phyloP scores from a whole-genome alignment of 2,329 filamentous ascomycete species.

The Rhexocercosporidium sp. region DNA sequence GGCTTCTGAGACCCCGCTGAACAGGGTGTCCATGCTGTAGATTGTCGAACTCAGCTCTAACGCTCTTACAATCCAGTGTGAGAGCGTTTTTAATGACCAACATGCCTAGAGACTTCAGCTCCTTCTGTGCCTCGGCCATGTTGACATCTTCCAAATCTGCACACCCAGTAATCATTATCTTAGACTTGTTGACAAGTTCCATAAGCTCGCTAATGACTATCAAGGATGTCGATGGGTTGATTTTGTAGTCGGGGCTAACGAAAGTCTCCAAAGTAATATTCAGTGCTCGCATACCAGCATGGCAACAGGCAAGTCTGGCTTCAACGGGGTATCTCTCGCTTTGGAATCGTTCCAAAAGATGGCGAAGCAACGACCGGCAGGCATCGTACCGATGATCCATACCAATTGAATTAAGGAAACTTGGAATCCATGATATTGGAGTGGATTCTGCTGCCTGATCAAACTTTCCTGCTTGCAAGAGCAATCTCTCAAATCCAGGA shows the following conservation, averaged over 20 bases:
- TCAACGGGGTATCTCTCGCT: slow-evolving; percentile 58
- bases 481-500: slow-evolving; percentile 65
- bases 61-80: slow-evolving; percentile 72
- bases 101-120: slow-evolving; percentile 61
- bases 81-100: slow-evolving; percentile 71
- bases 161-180: slow-evolving; percentile 61
- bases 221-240: slow-evolving; percentile 56
- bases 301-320: slow-evolving; percentile 65
- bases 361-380: slow-evolving; percentile 77
- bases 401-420: slow-evolving; percentile 79
- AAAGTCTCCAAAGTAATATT: slow-evolving; percentile 62
- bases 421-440: slow-evolving; percentile 77
- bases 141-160: slow-evolving; percentile 51
- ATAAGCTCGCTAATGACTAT: slow-evolving; percentile 69
- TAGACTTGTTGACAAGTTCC: slow-evolving; percentile 68
- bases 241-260: slow-evolving; percentile 54
- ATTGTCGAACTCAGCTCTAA: slow-evolving; percentile 70
- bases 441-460: slow-evolving; percentile 58
- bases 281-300: slow-evolving; percentile 67
- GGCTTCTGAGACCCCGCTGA: slow-evolving; percentile 69
- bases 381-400: slow-evolving; percentile 78
- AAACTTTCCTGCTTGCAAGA: slow-evolving; percentile 63
- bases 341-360: slow-evolving; percentile 72
- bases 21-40: slow-evolving; percentile 66
- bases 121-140: slow-evolving; percentile 46